Evolutionary conservation across 2,329 filamentous ascomycete species (phyloP), one percentile per base, ranked within the genome.

Genomic region (Diaporthe eres): DNA sequence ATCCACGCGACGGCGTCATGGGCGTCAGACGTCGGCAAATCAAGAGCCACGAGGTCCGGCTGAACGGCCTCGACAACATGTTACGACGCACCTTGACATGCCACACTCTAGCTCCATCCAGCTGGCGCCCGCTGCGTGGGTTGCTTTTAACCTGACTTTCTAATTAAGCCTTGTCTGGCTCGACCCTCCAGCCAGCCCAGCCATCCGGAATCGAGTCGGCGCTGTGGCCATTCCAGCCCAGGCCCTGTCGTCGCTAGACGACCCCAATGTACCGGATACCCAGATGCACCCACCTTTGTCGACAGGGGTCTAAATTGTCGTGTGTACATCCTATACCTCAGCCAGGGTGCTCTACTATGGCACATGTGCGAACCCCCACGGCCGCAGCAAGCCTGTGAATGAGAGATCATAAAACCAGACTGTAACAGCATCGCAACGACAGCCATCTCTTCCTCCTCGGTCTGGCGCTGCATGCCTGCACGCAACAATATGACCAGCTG

Each of bases 391-490:
- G 63, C 63, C 44, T 37, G 47, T 68, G 63, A 44, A 53, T 53
- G 63, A 53, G 63, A 42, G 47, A 22, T 68, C 63, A 53, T 68
- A 68, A 53, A 68, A 68, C 63, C 63, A 25, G 22, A 70, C 65
- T 70, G 65, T 31, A 55, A 70, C 65, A 42, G 65, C 49, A 70
- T 13, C 49, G 34, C n/a, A 22, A 13, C 31, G 37, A 51, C 49
- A 55, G 17, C 13, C 34, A 42, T 55, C 34, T 17, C 22, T 39
- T 28, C 9, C 34, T 55, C 65, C 34, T 39, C 13, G 63, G 31
- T 68, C 63, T n/a, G 28, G 39, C n/a, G 55, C 55, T 60, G 57
- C 34, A 12, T 22, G 60, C n/a, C 31, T n/a, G 47, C 63, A 22
- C 19, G 8, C 47, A 28, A 8, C 31, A 28, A 39, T 31, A 25